Evolutionary conservation across 805 yeast genomes (phyloP), one percentile per base, ranked within the genome.

Genomic region (Monosporozyma solicola): DNA sequence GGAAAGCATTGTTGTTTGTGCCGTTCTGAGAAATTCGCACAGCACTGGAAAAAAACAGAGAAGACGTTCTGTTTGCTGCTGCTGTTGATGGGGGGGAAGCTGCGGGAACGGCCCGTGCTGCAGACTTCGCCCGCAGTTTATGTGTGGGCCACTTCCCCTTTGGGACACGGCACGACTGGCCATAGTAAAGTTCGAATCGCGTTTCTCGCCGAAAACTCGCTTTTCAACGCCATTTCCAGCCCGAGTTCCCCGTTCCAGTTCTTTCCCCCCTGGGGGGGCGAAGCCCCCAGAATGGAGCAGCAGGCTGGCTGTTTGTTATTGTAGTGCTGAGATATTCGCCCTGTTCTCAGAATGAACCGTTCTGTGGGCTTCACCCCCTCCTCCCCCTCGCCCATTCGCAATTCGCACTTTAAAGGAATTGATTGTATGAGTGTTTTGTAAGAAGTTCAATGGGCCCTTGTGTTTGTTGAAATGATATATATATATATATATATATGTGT

Each of bases 231-330:
- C 55, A 47, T 57, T 57, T 57, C 55, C 53, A 58, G 57, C 53
- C 41, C 58, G 49, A 53, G 41, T 51, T 53, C 51, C 51, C 31
- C 55, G 62, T 65, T 62, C 69, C 68, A 60, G 54, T 50, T 51
- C 55, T 61, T 65, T 64, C 69, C 52, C 69, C 15, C 15, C 8
- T 55, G 20, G 13, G 44, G 41, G 51, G 32, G 66, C 57, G 65
- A 63, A 62, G 53, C 10, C 13, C 20, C n/a, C 27, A 22, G 54
- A 8, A 50, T 25, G 27, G 44, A 2, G 20, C 20, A 20, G 20
- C 20, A 20, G 20, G 20, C 20, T 20, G 20, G 20, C 20, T 20
- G 20, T 13, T 25, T n/a, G 25, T 3, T 11, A 5, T 11, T 1
- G 20, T 20, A 20, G 20, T 37, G 16, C 32, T 29, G 27, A 41